Base-by-base conservation (phyloP, 768 basidiomycete species). In the Phanerodontia chrysosporium region DNA sequence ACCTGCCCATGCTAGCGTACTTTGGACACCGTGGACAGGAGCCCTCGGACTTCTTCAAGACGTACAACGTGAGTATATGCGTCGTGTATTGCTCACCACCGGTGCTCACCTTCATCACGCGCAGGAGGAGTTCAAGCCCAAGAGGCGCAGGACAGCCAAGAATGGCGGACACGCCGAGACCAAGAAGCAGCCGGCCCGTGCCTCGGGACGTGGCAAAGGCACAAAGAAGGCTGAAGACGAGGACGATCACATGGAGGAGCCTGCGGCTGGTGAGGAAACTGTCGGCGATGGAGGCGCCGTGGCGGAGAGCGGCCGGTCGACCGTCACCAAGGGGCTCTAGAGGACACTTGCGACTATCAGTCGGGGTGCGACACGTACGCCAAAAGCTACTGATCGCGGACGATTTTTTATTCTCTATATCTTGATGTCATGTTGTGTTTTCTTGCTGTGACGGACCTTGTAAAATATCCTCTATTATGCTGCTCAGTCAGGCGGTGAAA, bases 1-100 rank as follows among this genome's bases (percentile, higher is more conserved):
- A 59, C 24, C 29, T 58, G 16, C 66, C 70, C 1, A 70, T 69
- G 65, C 55, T 61, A 22, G 61, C 58, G 2, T 63, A 66, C 59
- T 61, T 64, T 32, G 70, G 68, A 0, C 44, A 60, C 27, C 59
- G 58, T 24, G 59, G 58, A 14, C 58, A 59, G 48, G 58, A 65
- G 49, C 62, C 62, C 14, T 29, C 55, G 18, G 66, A 65, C 30
- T 65, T 65, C 57, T 67, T 65, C 60, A 59, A 65, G 48, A 60
- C 58, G 7, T 64, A 66, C 42, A 57, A 58, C 1, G 64, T 65
- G 25, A 3, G 64, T 60, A 14, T 49, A 21, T 21, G 27, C 22
- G 21, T 14, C 14, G 28, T 32, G 3, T 39, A 24, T 24, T 16
- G 35, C 14, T 14, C 36, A 32, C 0, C 21, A 14, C 5, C 36